These are phyloP conservation scores for Tuber microsphaerosporum DNA, from an alignment of 495 filamentous ascomycete genomes.

Conservation along the genomic window DNA sequence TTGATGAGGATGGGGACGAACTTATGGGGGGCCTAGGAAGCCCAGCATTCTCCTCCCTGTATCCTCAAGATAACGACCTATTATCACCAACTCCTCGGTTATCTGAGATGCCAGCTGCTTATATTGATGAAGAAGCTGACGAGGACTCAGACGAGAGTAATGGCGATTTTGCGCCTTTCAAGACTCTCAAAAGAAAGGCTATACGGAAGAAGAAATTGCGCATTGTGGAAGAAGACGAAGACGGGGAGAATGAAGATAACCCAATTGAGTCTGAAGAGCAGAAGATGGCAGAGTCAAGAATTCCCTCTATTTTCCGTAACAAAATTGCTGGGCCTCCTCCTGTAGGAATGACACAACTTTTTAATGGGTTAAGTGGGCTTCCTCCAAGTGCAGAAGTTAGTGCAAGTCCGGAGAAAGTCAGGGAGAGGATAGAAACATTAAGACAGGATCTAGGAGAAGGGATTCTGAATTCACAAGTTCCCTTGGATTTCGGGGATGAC, in stretches of 20 bases:
- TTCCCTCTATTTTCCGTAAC: conserved; percentile 35
- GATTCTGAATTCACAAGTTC: conserved; percentile 27
- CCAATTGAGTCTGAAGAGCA: conserved; percentile 48
- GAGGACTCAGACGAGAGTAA: conserved; percentile 37
- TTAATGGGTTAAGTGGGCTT: conserved; percentile 27
- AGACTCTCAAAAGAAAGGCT: conserved; percentile 35
- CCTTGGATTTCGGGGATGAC: conserved; percentile 22
- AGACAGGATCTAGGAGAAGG: conserved; percentile 39
- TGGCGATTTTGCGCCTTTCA: conserved; percentile 35
- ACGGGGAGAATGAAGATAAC: conserved; percentile 63
- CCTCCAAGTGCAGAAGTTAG: conserved; percentile 35
- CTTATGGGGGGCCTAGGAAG: conserved; percentile 45
- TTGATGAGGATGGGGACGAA: conserved; percentile 51
- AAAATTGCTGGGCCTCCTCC: conserved; percentile 15
- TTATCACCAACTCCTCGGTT: conserved; percentile 32
- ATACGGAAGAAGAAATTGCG: conserved; percentile 43
- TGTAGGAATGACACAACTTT: conserved; percentile 39
- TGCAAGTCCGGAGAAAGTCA: conserved; percentile 11
- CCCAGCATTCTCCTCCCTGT: conserved; percentile 33
- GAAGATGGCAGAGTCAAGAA: conserved; percentile 18
- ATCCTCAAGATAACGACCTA: conserved; percentile 13
- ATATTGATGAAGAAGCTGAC: conserved; percentile 42
- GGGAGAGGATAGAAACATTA: conserved; percentile 15
- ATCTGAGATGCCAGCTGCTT: conserved; percentile 35
- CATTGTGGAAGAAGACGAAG: conserved; percentile 56